phyloP scores from a whole-genome alignment of 1,284 basidiomycete genomes.

The Apiotrichum montevideense region DNA sequence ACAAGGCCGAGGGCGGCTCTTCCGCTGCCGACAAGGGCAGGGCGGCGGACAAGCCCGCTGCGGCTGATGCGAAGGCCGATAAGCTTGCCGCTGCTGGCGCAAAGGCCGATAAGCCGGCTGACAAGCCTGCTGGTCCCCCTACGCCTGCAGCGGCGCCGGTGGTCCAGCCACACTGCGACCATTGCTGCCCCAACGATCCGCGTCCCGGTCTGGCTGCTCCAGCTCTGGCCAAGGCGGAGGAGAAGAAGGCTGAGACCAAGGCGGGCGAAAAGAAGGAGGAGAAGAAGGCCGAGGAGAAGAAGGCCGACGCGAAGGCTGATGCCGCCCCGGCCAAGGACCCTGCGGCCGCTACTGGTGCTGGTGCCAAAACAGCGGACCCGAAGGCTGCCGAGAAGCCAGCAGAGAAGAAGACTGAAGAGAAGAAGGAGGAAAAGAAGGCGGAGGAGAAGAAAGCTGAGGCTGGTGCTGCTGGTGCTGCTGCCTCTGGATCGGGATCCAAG shows the following conservation, averaged over 20 bases:
- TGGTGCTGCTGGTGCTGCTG: too few relatives aligned
- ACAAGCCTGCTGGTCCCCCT: neutral
- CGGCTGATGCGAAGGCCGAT: neutral
- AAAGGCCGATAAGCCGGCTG: neutral
- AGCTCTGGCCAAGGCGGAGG: neutral
- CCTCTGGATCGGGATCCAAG: too few relatives aligned
- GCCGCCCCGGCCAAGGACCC: too few relatives aligned
- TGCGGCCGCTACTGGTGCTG: too few relatives aligned
- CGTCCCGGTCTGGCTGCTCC: neutral
- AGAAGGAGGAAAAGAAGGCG: constrained; percentile 15
- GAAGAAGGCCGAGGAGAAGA: constrained; percentile 8
- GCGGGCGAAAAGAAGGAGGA: neutral
- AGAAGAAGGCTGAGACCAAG: constrained; percentile 2
- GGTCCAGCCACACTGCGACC: constrained; percentile 8
- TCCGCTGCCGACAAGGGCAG: neutral
- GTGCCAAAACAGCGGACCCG: neutral
- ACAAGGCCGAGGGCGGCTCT: neutral
- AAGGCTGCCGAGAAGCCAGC: neutral
- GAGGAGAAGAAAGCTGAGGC: too few relatives aligned
- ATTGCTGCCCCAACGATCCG: constrained; percentile 13
- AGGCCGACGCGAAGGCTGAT: neutral
- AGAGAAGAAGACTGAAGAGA: neutral
- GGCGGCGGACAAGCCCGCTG: neutral
- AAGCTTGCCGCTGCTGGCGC: neutral
- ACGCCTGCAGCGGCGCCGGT: too few relatives aligned